Conservation (phyloP, 1,284 basidiomycete species). For the Amylostereum chailletii region DNA sequence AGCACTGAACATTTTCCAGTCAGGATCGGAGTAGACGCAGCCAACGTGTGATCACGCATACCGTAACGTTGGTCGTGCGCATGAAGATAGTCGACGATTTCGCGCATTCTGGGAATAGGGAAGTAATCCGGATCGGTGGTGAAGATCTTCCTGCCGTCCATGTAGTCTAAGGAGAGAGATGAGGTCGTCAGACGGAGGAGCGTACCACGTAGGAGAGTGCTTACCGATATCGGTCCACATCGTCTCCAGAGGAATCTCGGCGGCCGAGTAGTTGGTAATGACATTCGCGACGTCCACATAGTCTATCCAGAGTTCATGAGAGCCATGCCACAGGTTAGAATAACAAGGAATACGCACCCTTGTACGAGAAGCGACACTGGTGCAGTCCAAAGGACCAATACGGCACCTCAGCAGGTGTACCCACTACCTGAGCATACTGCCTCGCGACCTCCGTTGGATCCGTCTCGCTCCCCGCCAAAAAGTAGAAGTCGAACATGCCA, state of each 20-base stretch:
- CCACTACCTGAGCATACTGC: slow-evolving; percentile 61
- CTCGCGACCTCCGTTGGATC: slow-evolving; percentile 51
- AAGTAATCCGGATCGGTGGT: slow-evolving; percentile 64
- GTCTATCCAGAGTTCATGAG: slow-evolving; percentile 24
- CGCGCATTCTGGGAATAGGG: slow-evolving; percentile 50
- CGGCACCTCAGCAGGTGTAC: slow-evolving; percentile 56
- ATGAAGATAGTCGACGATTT: slow-evolving; percentile 58
- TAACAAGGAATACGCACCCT: slow-evolving; percentile 26
- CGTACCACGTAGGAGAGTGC: not conserved
- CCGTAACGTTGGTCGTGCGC: slow-evolving; percentile 48
- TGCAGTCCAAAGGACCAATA: slow-evolving; percentile 68
- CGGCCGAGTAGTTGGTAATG: slow-evolving; percentile 49
- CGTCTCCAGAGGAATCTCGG: slow-evolving; percentile 59
- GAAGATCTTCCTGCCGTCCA: slow-evolving; percentile 60
- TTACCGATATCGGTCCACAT: slow-evolving; percentile 73
- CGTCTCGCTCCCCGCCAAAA: slow-evolving; percentile 56
- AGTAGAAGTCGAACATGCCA: slow-evolving; percentile 68
- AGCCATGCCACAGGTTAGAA: not conserved
- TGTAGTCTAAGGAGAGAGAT: slow-evolving; percentile 44
- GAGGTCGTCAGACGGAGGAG: too few species aligned
- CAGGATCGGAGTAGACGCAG: too few species aligned
- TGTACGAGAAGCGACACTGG: slow-evolving; percentile 64
- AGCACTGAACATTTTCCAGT: slow-evolving; percentile 31
- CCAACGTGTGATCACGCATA: slow-evolving; percentile 19
- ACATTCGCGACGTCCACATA: slow-evolving; percentile 54